Conservation (phyloP, 768 basidiomycete species). For the Auricularia heimuer region DNA sequence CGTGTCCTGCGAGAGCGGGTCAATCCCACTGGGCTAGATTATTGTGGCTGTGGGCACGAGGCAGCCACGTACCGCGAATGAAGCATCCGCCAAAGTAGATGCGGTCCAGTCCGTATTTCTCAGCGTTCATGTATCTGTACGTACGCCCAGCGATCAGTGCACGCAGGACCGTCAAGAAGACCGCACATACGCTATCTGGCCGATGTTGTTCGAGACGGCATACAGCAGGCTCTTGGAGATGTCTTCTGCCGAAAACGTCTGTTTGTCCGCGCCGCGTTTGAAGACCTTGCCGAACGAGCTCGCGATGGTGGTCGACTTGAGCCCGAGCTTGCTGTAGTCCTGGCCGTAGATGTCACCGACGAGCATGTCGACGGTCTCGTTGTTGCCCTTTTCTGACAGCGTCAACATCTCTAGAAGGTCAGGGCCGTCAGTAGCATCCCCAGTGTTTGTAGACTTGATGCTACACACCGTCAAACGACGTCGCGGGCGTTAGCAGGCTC, state of each 20-base stretch:
- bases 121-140: slow-evolving; percentile 96
- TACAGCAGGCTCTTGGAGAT: slow-evolving; percentile 91
- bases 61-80: slow-evolving; percentile 66
- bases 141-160: slow-evolving; percentile 10
- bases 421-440: neutral
- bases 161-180: neutral
- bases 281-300: slow-evolving; percentile 99
- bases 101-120: slow-evolving; percentile 91
- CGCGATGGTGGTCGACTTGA: slow-evolving; percentile 97
- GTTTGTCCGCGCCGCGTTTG: slow-evolving; percentile 64
- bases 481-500: slow-evolving; percentile 90
- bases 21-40: slow-evolving; percentile 10
- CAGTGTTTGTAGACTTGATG: neutral
- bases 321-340: slow-evolving; percentile 88
- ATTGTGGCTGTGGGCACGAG: neutral
- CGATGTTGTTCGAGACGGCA: slow-evolving; percentile 97
- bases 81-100: slow-evolving; percentile 99
- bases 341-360: slow-evolving; percentile 99
- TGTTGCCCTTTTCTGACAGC: slow-evolving; percentile 89
- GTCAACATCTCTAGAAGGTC: slow-evolving; percentile 77
- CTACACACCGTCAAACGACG: slow-evolving; percentile 86
- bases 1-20: slow-evolving; percentile 55
- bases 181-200: slow-evolving; percentile 90
- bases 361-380: slow-evolving; percentile 92
- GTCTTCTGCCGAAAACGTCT: slow-evolving; percentile 79